Percentiles rank a stretch among this genome's conserved stretches.
Conservation (phyloP, 352 stramenopile genomes). For the Phytophthora cactorum region DNA sequence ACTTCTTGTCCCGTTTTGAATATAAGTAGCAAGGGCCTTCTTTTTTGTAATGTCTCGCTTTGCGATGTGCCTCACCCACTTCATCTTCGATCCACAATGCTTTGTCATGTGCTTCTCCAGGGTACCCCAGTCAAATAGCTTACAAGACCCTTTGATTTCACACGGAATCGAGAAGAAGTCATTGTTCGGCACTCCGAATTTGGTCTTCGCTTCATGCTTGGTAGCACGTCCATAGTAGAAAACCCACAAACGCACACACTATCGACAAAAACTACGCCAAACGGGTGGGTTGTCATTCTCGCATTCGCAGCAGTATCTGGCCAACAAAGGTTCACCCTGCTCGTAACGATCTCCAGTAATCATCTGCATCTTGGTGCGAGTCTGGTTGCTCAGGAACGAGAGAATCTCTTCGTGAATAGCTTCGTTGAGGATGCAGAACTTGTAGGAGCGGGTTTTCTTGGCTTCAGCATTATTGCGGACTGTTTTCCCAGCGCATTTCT, state of each 20-base stretch:
- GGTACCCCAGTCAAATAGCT: constrained; percentile 11
- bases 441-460: constrained; percentile 22
- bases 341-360: constrained; percentile 29
- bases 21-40: background rate
- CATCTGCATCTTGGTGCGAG: constrained; percentile 37
- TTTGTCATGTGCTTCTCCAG: constrained; percentile 28
- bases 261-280: background rate
- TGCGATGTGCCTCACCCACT: constrained; percentile 23
- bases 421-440: constrained; percentile 26
- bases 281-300: constrained; percentile 36
- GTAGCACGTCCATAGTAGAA: no score
- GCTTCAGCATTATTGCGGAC: constrained; percentile 17
- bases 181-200: background rate
- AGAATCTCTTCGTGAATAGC: constrained; percentile 14
- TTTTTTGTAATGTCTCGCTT: background rate
- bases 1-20: no score
- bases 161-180: background rate
- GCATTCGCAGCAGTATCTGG: constrained; percentile 27
- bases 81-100: constrained; percentile 25
- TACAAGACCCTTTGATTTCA: no score
- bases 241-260: background rate
- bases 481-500: constrained; percentile 16
- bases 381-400: constrained; percentile 36
- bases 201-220: no score
- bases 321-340: constrained; percentile 19